A percentile compares a stretch with the other conserved stretches of the same genome.
phyloP scores from a whole-genome alignment of 257 asterid genomes.

The Osmanthus fragrans region DNA sequence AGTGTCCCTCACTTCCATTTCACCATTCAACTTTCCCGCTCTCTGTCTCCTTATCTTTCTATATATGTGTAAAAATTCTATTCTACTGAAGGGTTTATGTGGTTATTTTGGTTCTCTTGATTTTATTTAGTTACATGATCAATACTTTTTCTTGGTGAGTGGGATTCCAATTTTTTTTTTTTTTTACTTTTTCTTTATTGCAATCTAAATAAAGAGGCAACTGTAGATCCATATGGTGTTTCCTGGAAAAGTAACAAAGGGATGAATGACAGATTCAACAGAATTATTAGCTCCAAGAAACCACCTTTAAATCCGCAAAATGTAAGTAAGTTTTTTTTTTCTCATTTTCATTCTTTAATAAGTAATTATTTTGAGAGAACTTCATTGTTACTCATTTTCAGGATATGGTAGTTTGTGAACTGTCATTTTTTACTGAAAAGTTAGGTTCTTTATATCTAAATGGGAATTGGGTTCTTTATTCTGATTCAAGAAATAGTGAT shows the following conservation, averaged over 20 bases:
- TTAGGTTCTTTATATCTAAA: slow-evolving; percentile 12
- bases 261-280: slow-evolving; percentile 40
- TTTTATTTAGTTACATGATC: slow-evolving; percentile 18
- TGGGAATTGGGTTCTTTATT: slow-evolving; percentile 21
- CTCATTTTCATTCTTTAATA: not conserved
- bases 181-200: not conserved
- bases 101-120: not conserved
- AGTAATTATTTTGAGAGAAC: not conserved
- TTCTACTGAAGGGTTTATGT: not conserved
- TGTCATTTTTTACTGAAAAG: slow-evolving; percentile 24
- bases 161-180: not conserved
- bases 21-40: slow-evolving; percentile 36
- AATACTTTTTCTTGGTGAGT: slow-evolving; percentile 19
- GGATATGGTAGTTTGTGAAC: slow-evolving; percentile 23
- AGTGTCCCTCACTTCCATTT: slow-evolving; percentile 22
- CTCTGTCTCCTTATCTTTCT: not conserved
- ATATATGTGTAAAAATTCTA: not conserved
- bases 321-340: slow-evolving; percentile 30
- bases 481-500: slow-evolving; percentile 24
- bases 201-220: not conserved
- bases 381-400: slow-evolving; percentile 3
- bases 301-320: slow-evolving; percentile 52
- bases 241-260: slow-evolving; percentile 18
- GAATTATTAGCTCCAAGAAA: slow-evolving; percentile 37
- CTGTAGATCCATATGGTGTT: slow-evolving; percentile 28